phyloP scores from a whole-genome alignment of 176 grass and related monocot genomes.

The Alopecurus myosuroides region DNA sequence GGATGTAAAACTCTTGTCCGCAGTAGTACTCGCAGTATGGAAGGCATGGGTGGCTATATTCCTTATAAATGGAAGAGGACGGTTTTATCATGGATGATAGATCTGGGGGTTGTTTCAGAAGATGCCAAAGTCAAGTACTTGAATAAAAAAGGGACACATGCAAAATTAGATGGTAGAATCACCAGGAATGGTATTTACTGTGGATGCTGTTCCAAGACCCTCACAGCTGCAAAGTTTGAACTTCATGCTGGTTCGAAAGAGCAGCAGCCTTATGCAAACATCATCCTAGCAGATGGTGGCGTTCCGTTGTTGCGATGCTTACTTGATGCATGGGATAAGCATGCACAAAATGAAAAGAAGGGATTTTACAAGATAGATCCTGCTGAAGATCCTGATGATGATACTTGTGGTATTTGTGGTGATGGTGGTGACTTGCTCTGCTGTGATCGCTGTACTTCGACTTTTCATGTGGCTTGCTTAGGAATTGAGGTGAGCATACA shows the following conservation, averaged over 20 bases:
- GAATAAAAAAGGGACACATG: conserved; percentile 57
- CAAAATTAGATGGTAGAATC: conserved; percentile 68
- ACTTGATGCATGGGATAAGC: conserved; percentile 78
- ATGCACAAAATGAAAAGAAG: conserved; percentile 51
- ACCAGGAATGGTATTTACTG: conserved; percentile 86
- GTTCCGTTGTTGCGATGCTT: conserved; percentile 75
- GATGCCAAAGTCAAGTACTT: conserved; percentile 74
- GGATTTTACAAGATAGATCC: conserved; percentile 68
- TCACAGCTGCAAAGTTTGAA: conserved; percentile 76
- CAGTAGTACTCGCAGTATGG: conserved; percentile 31
- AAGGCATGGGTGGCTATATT: conserved; percentile 51
- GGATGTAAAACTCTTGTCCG: conserved; percentile 48
- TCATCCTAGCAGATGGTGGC: conserved; percentile 51
- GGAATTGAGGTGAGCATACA: conserved; percentile 64
- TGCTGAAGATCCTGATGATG: conserved; percentile 64
- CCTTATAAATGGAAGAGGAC: conserved; percentile 79
- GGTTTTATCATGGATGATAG: conserved; percentile 92
- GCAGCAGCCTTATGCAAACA: conserved; percentile 57
- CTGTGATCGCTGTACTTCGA: conserved; percentile 83
- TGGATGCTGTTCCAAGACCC: conserved; percentile 82
- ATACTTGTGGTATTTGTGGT: conserved; percentile 82
- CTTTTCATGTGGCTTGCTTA: conserved; percentile 87
- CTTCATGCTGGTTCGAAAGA: conserved; percentile 95
- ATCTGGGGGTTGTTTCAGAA: conserved; percentile 67
- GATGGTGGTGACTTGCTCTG: conserved; percentile 92